A percentile compares a stretch with the other conserved stretches of the same genome.
Evolutionary conservation across 495 filamentous ascomycete species (phyloP).

Genomic region (Podospora tetraspora): DNA sequence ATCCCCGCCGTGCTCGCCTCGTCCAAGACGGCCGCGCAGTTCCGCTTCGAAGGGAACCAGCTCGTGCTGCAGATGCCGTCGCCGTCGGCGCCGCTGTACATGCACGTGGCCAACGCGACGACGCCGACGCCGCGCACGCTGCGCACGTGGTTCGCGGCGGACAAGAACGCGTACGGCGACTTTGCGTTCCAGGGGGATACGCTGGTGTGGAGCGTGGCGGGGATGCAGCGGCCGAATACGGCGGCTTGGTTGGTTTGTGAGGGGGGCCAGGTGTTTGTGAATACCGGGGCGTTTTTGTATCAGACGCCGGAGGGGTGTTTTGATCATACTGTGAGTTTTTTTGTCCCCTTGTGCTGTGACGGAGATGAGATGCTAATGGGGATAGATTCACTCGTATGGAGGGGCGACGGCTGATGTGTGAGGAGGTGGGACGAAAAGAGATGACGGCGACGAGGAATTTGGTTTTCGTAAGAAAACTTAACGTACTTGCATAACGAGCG

Average conservation of each 20-base stretch:
- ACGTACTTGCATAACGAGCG: too few relatives aligned
- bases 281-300: slow-evolving; percentile 46
- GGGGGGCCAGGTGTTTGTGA: slow-evolving; percentile 40
- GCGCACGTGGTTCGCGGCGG: slow-evolving; percentile 24
- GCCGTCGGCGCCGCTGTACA: slow-evolving; percentile 13
- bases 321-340: slow-evolving; percentile 42
- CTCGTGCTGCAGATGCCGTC: slow-evolving; percentile 35
- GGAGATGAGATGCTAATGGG: slow-evolving; percentile 3
- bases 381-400: slow-evolving; percentile 23
- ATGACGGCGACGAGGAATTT: too few relatives aligned
- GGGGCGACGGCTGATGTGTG: slow-evolving; percentile 18
- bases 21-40: slow-evolving; percentile 44
- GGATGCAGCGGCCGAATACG: slow-evolving; percentile 39
- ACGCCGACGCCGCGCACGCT: slow-evolving; percentile 31
- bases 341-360: not conserved
- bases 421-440: not conserved
- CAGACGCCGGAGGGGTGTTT: slow-evolving; percentile 45
- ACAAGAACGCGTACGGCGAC: slow-evolving; percentile 42
- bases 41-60: slow-evolving; percentile 44
- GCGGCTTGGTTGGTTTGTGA: slow-evolving; percentile 47
- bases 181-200: slow-evolving; percentile 48
- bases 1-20: slow-evolving; percentile 33
- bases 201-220: slow-evolving; percentile 38
- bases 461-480: too few relatives aligned
- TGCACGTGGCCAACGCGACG: slow-evolving; percentile 26